Conservation (phyloP, 495 filamentous ascomycete genomes). For the Schizothecium vesticola region DNA sequence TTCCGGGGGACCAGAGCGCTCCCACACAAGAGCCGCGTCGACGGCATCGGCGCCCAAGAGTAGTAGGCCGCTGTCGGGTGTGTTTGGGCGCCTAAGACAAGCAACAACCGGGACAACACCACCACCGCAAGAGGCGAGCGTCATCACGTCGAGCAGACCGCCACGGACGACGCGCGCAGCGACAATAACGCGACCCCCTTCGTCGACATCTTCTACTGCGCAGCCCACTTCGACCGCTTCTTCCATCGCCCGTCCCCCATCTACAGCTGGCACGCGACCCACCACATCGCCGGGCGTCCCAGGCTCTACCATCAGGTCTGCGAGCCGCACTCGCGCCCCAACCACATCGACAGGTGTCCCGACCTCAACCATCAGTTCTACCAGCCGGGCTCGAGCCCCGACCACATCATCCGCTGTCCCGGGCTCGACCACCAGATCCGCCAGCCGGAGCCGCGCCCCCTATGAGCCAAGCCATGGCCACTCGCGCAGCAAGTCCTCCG, state of each 20-base stretch:
- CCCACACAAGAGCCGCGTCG: slow-evolving; percentile 10
- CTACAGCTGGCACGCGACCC: slow-evolving; percentile 18
- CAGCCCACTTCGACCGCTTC: slow-evolving; percentile 20
- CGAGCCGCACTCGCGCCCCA: neutral
- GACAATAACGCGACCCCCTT: slow-evolving; percentile 2
- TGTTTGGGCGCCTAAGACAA: slow-evolving; percentile 7
- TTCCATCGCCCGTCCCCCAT: slow-evolving; percentile 10
- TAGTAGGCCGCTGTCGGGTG: slow-evolving; percentile 12
- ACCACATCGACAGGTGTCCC: slow-evolving; percentile 1
- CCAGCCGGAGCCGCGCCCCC: neutral
- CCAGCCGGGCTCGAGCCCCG: neutral
- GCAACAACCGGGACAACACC: neutral
- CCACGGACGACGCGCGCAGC: slow-evolving; percentile 4
- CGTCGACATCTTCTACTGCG: slow-evolving; percentile 14
- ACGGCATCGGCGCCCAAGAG: neutral
- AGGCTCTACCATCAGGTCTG: neutral
- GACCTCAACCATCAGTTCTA: neutral
- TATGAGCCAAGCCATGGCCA: slow-evolving; percentile 11
- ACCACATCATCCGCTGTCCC: neutral
- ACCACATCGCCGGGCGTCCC: slow-evolving; percentile 21
- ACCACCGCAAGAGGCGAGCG: neutral
- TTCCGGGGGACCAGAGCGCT: slow-evolving; percentile 18
- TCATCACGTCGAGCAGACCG: neutral
- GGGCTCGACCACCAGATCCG: neutral
- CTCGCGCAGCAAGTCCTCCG: slow-evolving; percentile 36